A percentile compares a stretch with the other conserved stretches of the same genome.
Conservation (phyloP, 306 rosid genomes). For the Corylus americana region DNA sequence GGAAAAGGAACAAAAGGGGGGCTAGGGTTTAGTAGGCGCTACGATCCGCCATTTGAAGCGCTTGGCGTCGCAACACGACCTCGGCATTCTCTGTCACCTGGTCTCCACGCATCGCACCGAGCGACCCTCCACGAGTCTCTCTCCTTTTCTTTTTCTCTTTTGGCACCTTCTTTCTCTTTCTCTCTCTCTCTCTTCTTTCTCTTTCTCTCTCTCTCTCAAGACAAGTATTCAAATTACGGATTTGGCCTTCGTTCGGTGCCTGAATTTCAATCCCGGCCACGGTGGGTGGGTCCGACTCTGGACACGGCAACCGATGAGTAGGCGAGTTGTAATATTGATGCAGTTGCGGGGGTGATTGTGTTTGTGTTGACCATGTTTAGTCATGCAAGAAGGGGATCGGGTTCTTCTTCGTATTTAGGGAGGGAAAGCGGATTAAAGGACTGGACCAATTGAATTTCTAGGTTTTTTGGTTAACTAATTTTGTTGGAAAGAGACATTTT, state of each 20-base stretch:
- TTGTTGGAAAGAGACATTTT: neutral
- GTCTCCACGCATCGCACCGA: constrained; percentile 42
- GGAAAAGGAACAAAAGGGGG: neutral
- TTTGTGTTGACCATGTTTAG: neutral
- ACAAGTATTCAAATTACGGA: constrained; percentile 1
- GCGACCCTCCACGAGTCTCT: constrained; percentile 39
- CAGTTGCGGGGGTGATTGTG: neutral
- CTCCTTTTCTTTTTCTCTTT: constrained; percentile 9
- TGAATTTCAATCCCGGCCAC: neutral
- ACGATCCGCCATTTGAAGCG: constrained; percentile 31
- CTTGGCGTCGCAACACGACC: constrained; percentile 9
- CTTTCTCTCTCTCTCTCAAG: constrained; percentile 6
- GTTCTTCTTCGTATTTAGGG: neutral
- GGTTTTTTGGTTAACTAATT: neutral
- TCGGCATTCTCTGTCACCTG: constrained; percentile 27
- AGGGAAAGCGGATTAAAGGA: neutral
- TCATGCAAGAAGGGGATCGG: neutral
- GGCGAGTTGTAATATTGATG: neutral
- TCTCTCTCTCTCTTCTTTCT: constrained; percentile 1
- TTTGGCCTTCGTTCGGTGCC: constrained; percentile 13
- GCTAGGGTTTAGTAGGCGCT: constrained; percentile 5
- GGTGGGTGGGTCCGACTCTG: neutral
- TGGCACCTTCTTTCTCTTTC: neutral
- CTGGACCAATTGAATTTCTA: no score
- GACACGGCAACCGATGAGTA: neutral